These are phyloP conservation scores for Prunus davidiana DNA, from an alignment of 306 rosid genomes.

Conservation along the genomic window DNA sequence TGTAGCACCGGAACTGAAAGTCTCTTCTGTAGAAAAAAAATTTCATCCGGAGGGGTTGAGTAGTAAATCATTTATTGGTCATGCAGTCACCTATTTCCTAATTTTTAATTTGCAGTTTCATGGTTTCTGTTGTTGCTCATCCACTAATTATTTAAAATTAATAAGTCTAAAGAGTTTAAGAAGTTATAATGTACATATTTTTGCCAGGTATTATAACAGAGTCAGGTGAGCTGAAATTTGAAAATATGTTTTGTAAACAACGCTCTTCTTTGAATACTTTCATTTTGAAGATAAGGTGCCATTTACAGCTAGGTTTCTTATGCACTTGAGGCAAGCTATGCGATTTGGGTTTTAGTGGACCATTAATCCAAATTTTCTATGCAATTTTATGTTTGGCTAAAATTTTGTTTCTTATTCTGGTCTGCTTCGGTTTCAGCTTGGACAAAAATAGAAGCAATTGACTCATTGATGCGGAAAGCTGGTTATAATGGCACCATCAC, in stretches of 20 bases:
- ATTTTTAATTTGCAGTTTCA: not conserved
- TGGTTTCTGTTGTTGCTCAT: not conserved
- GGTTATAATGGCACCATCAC: slow-evolving; percentile 72
- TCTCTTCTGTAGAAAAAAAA: not conserved
- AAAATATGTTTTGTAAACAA: not conserved
- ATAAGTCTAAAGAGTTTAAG: too few relatives aligned
- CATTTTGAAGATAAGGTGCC: not conserved
- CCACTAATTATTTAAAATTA: not conserved
- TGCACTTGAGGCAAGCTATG: not conserved
- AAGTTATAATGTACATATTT: too few relatives aligned
- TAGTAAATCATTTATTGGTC: not conserved
- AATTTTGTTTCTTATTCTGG: not conserved
- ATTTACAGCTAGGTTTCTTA: not conserved
- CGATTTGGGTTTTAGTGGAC: not conserved
- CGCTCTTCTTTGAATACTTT: not conserved
- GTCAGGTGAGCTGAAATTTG: not conserved
- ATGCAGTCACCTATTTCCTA: not conserved
- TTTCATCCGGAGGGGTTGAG: not conserved
- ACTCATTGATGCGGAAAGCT: slow-evolving; percentile 87
- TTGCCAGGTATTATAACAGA: not conserved
- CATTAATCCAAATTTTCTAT: not conserved
- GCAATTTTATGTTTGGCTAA: not conserved
- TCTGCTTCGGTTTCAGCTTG: slow-evolving; percentile 64
- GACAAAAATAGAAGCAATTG: slow-evolving; percentile 80
- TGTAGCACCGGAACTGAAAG: not conserved